phyloP scores from a whole-genome alignment of 75 land plant species.

The Sequoiadendron giganteum region DNA sequence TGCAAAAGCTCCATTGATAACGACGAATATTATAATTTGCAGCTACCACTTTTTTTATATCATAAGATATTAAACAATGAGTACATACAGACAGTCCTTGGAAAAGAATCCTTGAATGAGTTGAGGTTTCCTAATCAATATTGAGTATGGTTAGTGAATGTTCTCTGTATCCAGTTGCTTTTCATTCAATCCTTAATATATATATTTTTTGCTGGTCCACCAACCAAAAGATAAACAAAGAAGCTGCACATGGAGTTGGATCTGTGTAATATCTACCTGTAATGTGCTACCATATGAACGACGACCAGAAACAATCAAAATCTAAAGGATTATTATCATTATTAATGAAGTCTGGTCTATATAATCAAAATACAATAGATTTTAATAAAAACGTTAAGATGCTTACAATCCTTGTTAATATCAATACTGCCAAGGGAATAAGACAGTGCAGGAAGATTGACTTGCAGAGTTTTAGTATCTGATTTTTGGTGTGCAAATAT shows the following conservation, averaged over 20 bases:
- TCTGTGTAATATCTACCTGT: background rate
- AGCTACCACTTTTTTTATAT: background rate
- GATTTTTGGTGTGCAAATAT: background rate
- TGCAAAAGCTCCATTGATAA: background rate
- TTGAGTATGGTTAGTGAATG: background rate
- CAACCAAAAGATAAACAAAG: background rate
- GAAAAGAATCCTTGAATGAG: background rate
- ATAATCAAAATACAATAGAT: too few relatives aligned
- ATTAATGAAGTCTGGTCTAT: too few relatives aligned
- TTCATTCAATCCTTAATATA: background rate
- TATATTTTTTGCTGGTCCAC: background rate
- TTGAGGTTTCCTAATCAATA: background rate
- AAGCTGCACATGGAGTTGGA: background rate
- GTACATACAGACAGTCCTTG: too few relatives aligned
- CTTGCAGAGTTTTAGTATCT: background rate
- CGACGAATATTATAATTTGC: background rate
- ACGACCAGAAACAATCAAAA: background rate
- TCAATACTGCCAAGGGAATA: background rate
- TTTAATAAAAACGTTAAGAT: background rate
- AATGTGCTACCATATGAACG: background rate
- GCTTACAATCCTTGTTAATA: background rate
- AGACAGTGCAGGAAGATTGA: background rate
- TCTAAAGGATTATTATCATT: background rate
- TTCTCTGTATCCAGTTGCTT: background rate
- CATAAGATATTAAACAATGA: background rate